Conservation (phyloP, 805 yeast genomes). For the Saccharomycopsis babjevae region DNA sequence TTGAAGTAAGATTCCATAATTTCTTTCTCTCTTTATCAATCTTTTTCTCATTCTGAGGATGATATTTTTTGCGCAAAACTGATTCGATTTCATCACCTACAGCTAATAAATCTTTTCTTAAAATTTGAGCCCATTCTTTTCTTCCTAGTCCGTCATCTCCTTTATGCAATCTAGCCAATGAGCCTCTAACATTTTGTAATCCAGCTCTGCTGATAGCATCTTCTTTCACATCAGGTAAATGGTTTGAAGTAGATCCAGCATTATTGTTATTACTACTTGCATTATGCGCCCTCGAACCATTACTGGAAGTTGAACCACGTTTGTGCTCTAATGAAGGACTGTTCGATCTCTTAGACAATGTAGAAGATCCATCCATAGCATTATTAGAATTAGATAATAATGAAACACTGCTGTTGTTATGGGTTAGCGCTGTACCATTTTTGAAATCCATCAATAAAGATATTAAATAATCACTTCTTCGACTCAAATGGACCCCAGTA, state of each 20-base stretch:
- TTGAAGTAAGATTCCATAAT: slow-evolving; percentile 75
- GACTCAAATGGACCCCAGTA: slow-evolving; percentile 81
- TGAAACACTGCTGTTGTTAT: slow-evolving; percentile 22
- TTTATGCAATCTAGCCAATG: slow-evolving; percentile 54
- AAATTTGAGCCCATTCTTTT: slow-evolving; percentile 63
- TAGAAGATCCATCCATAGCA: slow-evolving; percentile 8
- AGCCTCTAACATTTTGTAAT: slow-evolving; percentile 57
- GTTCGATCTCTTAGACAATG: slow-evolving; percentile 15
- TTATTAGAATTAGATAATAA: slow-evolving; percentile 24
- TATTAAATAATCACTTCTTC: slow-evolving; percentile 84
- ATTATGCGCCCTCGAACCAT: neutral
- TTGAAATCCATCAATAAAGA: slow-evolving; percentile 38
- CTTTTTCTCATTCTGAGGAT: slow-evolving; percentile 19
- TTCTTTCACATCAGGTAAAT: slow-evolving; percentile 47
- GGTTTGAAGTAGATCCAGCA: slow-evolving; percentile 37
- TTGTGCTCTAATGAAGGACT: neutral
- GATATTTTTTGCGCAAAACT: slow-evolving; percentile 23
- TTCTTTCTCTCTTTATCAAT: slow-evolving; percentile 44
- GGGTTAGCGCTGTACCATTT: neutral
- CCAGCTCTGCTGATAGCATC: slow-evolving; percentile 53
- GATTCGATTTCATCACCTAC: slow-evolving; percentile 64
- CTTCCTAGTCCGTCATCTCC: slow-evolving; percentile 69
- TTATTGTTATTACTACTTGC: neutral
- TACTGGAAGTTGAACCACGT: neutral
- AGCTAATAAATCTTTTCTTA: slow-evolving; percentile 55